These are phyloP conservation scores for Candida michaelii DNA, from an alignment of 805 yeast species.

Conservation along the genomic window DNA sequence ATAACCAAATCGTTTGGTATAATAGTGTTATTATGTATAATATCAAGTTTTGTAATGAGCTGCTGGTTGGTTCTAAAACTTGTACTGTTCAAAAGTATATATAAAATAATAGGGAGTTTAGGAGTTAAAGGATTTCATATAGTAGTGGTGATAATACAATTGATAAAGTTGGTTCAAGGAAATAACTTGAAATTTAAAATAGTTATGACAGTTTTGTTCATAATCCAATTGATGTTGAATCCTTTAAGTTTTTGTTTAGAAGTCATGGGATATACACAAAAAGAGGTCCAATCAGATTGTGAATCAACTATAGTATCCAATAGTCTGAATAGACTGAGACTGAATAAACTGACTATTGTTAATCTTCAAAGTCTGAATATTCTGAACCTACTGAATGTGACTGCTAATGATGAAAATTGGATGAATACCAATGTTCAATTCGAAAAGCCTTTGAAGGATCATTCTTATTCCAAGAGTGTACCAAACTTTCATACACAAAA, in stretches of 20 bases:
- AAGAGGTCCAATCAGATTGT: not conserved
- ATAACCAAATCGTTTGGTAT: not conserved
- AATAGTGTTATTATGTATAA: not conserved
- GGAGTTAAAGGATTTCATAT: conserved; percentile 8
- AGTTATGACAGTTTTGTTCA: conserved; percentile 7
- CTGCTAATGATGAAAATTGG: conserved; percentile 13
- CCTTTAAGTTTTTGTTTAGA: conserved; percentile 7
- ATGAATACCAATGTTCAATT: conserved; percentile 12
- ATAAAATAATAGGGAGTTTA: not conserved
- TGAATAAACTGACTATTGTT: too few species aligned
- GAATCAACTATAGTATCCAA: conserved; percentile 4
- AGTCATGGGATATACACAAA: not conserved
- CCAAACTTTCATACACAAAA: conserved; percentile 7
- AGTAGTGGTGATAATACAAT: not conserved
- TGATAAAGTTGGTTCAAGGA: conserved; percentile 4
- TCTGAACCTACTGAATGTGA: not conserved
- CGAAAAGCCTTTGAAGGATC: not conserved
- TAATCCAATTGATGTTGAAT: conserved; percentile 8
- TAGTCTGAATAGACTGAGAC: too few species aligned
- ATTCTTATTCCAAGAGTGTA: conserved; percentile 10
- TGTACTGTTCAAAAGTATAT: conserved; percentile 3
- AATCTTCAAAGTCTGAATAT: not conserved
- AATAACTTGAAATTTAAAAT: not conserved
- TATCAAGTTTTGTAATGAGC: conserved; percentile 11
- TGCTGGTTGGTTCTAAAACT: conserved; percentile 13